A percentile compares a stretch with the other conserved stretches of the same genome.
Conservation (phyloP, 2,329 filamentous ascomycete genomes). For the Penicillium sp. region DNA sequence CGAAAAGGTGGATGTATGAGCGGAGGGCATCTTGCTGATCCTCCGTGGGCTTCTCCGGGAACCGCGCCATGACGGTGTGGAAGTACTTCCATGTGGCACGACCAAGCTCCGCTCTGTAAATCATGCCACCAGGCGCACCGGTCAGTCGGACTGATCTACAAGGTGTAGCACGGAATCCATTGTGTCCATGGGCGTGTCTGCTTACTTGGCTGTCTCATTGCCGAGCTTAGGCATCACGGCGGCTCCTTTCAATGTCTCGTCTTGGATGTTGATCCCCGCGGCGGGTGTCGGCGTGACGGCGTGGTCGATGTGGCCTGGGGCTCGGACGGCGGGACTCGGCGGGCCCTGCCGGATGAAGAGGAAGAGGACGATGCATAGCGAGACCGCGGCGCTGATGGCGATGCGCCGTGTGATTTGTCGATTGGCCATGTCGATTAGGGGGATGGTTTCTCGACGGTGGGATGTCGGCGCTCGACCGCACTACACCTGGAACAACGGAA, state of each 20-base stretch:
- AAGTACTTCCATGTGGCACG: slow-evolving; percentile 65
- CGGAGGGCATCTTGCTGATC: slow-evolving; percentile 60
- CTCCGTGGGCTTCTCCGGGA: slow-evolving; percentile 59
- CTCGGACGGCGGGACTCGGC: slow-evolving; percentile 36
- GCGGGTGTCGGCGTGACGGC: slow-evolving; percentile 16
- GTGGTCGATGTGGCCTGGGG: slow-evolving; percentile 42
- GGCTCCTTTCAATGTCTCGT: slow-evolving; percentile 43
- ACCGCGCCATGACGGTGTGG: slow-evolving; percentile 65
- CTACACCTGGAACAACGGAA: not conserved
- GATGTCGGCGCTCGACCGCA: slow-evolving; percentile 6
- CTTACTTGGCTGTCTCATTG: slow-evolving; percentile 50
- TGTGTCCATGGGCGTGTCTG: not conserved
- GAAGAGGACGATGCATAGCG: slow-evolving; percentile 38
- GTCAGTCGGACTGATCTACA: slow-evolving; percentile 4
- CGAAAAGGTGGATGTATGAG: slow-evolving; percentile 62
- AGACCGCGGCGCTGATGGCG: slow-evolving; percentile 31
- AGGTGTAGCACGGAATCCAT: not conserved
- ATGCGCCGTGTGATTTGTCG: slow-evolving; percentile 40
- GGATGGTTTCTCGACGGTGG: not conserved
- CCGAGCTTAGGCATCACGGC: slow-evolving; percentile 49
- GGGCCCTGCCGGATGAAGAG: slow-evolving; percentile 39
- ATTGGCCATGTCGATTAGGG: slow-evolving; percentile 30
- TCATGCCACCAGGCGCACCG: slow-evolving; percentile 9
- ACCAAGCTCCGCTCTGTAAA: slow-evolving; percentile 58
- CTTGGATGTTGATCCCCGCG: slow-evolving; percentile 25